Conservation (phyloP, 2,329 filamentous ascomycete genomes). For the Cytospora mali region DNA sequence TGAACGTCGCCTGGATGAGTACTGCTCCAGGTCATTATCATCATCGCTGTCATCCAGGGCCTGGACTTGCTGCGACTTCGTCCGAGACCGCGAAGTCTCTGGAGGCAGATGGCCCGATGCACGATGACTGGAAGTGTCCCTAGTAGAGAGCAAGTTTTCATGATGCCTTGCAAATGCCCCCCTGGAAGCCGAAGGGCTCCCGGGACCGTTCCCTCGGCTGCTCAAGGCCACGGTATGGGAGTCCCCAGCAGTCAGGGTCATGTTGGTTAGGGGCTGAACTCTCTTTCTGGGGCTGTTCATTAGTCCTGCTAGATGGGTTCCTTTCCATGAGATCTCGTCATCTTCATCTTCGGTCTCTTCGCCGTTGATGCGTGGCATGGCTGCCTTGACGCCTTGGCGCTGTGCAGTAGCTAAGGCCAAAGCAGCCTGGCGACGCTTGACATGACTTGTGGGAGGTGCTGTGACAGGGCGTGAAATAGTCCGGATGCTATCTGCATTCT, state of each 20-base stretch:
- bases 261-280: slow-evolving; percentile 34
- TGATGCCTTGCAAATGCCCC: not conserved
- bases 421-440: slow-evolving; percentile 41
- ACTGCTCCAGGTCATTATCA: not conserved
- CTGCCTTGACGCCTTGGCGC: slow-evolving; percentile 34
- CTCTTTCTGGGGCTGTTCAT: slow-evolving; percentile 45
- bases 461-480: slow-evolving; percentile 56
- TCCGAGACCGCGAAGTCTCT: not conserved
- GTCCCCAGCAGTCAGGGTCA: slow-evolving; percentile 28
- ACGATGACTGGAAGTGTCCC: not conserved
- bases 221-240: slow-evolving; percentile 36
- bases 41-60: not conserved
- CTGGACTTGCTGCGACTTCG: not conserved
- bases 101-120: not conserved
- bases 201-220: not conserved
- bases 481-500: slow-evolving; percentile 55
- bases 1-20: not conserved
- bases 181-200: not conserved
- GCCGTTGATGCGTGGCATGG: slow-evolving; percentile 27
- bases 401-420: slow-evolving; percentile 42
- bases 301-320: slow-evolving; percentile 45
- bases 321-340: slow-evolving; percentile 39
- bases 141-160: not conserved
- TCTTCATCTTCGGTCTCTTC: slow-evolving; percentile 33
- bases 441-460: slow-evolving; percentile 41